These are phyloP conservation scores for Agarophyton chilense DNA, from an alignment of 23 red algal species.

Conservation along the genomic window DNA sequence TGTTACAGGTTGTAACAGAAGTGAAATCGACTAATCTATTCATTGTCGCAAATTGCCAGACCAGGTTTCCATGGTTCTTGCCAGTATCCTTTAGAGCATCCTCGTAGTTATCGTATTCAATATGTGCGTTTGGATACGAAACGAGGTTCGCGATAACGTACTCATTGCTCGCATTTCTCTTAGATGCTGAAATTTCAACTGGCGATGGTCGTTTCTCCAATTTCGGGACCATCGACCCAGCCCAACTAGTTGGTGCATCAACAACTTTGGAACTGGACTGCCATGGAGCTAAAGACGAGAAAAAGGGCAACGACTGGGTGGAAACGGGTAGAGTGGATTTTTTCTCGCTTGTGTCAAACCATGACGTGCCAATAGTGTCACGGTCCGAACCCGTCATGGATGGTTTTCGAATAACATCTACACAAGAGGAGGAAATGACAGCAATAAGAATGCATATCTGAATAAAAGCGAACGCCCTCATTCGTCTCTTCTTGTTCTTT, in stretches of 20 bases:
- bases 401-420: background rate
- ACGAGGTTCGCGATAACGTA: background rate
- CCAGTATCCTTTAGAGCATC: background rate
- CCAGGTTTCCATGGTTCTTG: constrained; percentile 34
- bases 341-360: background rate
- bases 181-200: background rate
- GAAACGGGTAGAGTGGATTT: constrained; percentile 1
- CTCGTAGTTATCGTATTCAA: background rate
- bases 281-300: background rate
- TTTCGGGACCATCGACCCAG: background rate
- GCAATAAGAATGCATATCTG: background rate
- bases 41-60: constrained; percentile 43
- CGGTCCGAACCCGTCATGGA: background rate
- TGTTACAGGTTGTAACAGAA: background rate
- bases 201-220: background rate
- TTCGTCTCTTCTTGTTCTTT: background rate
- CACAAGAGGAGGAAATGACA: background rate
- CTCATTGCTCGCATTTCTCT: background rate
- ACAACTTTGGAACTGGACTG: too few species aligned
- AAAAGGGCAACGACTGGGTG: background rate
- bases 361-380: background rate
- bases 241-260: background rate
- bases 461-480: background rate
- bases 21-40: constrained; percentile 20
- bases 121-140: background rate